A percentile compares a stretch with the other conserved stretches of the same genome.
These are phyloP conservation scores for Rutstroemia sp. DNA, from an alignment of 2,329 filamentous ascomycete species.

Conservation along the genomic window DNA sequence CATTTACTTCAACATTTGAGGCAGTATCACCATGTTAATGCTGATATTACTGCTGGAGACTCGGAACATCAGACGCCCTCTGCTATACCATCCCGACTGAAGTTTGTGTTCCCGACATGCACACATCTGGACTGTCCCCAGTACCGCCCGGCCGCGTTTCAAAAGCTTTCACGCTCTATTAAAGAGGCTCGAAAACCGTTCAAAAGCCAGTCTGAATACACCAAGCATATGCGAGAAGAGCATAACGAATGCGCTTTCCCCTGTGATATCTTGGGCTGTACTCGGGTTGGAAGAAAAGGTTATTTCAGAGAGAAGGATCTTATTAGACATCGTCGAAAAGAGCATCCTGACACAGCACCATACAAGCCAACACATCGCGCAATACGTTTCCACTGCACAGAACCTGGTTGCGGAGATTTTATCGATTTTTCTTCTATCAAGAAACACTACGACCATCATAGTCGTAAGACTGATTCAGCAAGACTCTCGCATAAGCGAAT, in stretches of 20 bases:
- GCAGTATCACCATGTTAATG: conserved; percentile 31
- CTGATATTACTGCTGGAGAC: background rate
- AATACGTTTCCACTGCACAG: too few species aligned
- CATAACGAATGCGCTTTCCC: conserved; percentile 31
- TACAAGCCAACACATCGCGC: background rate
- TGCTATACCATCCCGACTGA: background rate
- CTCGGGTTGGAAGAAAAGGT: conserved; percentile 12
- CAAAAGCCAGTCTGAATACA: conserved; percentile 25
- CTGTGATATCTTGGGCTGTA: conserved; percentile 28
- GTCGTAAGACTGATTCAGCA: too few species aligned
- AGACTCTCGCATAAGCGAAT: too few species aligned
- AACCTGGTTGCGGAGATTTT: too few species aligned
- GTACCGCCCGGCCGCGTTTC: conserved; percentile 11
- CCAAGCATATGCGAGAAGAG: conserved; percentile 31
- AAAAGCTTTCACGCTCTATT: conserved; percentile 3
- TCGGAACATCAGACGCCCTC: background rate
- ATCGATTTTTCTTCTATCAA: too few species aligned
- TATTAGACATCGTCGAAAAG: conserved; percentile 11
- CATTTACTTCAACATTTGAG: conserved; percentile 34
- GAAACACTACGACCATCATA: too few species aligned
- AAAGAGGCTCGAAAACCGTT: conserved; percentile 10
- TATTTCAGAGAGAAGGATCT: conserved; percentile 20
- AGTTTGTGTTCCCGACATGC: conserved; percentile 12
- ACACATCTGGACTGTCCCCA: conserved; percentile 7
- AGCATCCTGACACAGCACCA: conserved; percentile 5